phyloP scores from a whole-genome alignment of 108 stramenopile species.

The Skeletonema menzelii region DNA sequence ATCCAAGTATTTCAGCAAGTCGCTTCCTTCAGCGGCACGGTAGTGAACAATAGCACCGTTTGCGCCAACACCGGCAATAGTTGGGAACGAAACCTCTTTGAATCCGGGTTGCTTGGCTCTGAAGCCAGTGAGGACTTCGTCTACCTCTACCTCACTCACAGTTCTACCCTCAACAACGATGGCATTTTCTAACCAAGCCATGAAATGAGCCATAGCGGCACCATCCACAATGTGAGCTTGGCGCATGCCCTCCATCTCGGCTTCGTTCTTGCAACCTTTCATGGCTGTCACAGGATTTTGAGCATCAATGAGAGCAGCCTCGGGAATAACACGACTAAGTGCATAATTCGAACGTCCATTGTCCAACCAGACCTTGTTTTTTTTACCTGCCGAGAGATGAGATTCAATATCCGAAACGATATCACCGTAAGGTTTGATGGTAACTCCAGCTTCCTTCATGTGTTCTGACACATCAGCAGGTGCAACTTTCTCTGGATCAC shows the following conservation, averaged over 20 bases:
- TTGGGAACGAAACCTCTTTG: constrained; percentile 85
- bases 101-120: constrained; percentile 82
- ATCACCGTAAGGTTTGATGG: constrained; percentile 65
- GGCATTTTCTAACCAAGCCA: constrained; percentile 83
- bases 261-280: constrained; percentile 92
- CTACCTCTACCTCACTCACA: constrained; percentile 90
- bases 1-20: constrained; percentile 72
- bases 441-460: constrained; percentile 55
- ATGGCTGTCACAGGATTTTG: constrained; percentile 91
- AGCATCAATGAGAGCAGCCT: constrained; percentile 45
- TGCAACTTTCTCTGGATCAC: constrained; percentile 68
- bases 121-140: constrained; percentile 79
- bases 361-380: constrained; percentile 74
- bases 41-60: constrained; percentile 99
- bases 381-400: constrained; percentile 48
- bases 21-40: constrained; percentile 65
- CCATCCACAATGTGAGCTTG: constrained; percentile 94
- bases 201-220: constrained; percentile 91
- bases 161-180: constrained; percentile 56
- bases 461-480: constrained; percentile 59
- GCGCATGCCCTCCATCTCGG: constrained; percentile 94
- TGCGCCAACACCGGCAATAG: constrained; percentile 93
- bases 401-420: constrained; percentile 59
- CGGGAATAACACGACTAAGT: constrained; percentile 60
- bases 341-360: constrained; percentile 69